Conservation (phyloP, 2,329 filamentous ascomycete species). For the Meredithiella fracta region DNA sequence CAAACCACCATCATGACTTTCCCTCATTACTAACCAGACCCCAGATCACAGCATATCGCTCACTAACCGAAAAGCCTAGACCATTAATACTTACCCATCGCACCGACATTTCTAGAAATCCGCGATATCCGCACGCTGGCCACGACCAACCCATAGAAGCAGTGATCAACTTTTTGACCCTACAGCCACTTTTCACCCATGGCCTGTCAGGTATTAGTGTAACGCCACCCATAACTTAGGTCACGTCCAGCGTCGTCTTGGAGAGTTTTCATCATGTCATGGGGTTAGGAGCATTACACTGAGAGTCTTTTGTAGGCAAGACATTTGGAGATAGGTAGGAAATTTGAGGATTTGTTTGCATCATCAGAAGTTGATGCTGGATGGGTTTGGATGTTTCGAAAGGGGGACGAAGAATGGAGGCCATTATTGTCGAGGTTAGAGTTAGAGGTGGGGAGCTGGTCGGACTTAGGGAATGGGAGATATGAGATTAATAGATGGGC, state of each 20-base stretch:
- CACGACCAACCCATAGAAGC: neutral
- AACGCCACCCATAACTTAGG: neutral
- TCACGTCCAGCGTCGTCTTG: neutral
- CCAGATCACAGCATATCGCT: too few relatives aligned
- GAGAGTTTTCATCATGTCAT: neutral
- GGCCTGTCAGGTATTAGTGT: neutral
- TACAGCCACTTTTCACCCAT: neutral
- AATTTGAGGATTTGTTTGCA: too few relatives aligned
- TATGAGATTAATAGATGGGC: neutral
- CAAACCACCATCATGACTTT: too few relatives aligned
- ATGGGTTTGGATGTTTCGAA: neutral
- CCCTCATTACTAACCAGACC: too few relatives aligned
- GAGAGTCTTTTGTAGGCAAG: too few relatives aligned
- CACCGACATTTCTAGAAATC: neutral
- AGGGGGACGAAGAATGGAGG: too few relatives aligned
- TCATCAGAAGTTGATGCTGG: neutral
- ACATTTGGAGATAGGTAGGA: too few relatives aligned
- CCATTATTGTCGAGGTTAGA: too few relatives aligned
- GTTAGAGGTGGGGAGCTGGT: neutral
- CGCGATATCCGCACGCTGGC: too few relatives aligned
- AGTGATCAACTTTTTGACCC: neutral
- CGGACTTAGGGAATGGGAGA: neutral
- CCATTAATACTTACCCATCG: neutral
- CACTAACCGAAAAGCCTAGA: too few relatives aligned
- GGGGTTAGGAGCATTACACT: neutral